Conservation (phyloP, 2,329 filamentous ascomycete species). For the Lizonia empirigonia region DNA sequence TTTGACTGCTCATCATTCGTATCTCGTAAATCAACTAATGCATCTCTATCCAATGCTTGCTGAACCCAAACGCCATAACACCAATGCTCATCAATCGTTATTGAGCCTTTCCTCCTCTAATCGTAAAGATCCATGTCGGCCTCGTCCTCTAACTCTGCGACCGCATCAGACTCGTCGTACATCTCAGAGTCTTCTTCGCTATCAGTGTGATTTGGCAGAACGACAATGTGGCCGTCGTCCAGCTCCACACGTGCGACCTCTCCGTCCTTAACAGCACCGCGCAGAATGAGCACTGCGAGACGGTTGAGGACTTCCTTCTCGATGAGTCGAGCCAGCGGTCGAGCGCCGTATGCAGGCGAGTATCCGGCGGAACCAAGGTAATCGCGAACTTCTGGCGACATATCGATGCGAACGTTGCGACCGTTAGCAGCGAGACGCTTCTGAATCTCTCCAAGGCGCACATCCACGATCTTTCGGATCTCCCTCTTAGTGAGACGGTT, state of each 20-base stretch:
- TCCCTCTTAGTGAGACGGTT: constrained; percentile 89
- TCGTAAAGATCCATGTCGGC: constrained; percentile 69
- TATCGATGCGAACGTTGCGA: constrained; percentile 82
- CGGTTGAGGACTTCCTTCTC: constrained; percentile 97
- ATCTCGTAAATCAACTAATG: constrained; percentile 1
- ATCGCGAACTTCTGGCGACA: constrained; percentile 84
- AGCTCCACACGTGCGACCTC: constrained; percentile 82
- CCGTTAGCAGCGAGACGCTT: constrained; percentile 84
- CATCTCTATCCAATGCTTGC: not conserved
- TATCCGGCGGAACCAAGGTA: constrained; percentile 92
- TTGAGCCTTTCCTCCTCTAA: constrained; percentile 50
- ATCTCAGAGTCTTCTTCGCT: constrained; percentile 73
- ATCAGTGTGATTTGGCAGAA: constrained; percentile 80
- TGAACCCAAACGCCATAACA: constrained; percentile 13
- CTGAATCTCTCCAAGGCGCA: constrained; percentile 87
- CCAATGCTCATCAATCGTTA: constrained; percentile 15
- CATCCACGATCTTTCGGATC: constrained; percentile 94
- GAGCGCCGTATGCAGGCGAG: constrained; percentile 91
- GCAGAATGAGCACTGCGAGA: constrained; percentile 86
- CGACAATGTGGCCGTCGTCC: constrained; percentile 76
- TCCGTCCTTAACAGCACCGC: constrained; percentile 82
- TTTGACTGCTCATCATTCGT: constrained; percentile 2
- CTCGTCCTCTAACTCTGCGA: constrained; percentile 67
- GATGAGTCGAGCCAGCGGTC: constrained; percentile 85
- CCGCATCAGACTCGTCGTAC: constrained; percentile 75